Evolutionary conservation across 2,329 filamentous ascomycete genomes (phyloP).

Genomic region (Ascochyta koolunga): DNA sequence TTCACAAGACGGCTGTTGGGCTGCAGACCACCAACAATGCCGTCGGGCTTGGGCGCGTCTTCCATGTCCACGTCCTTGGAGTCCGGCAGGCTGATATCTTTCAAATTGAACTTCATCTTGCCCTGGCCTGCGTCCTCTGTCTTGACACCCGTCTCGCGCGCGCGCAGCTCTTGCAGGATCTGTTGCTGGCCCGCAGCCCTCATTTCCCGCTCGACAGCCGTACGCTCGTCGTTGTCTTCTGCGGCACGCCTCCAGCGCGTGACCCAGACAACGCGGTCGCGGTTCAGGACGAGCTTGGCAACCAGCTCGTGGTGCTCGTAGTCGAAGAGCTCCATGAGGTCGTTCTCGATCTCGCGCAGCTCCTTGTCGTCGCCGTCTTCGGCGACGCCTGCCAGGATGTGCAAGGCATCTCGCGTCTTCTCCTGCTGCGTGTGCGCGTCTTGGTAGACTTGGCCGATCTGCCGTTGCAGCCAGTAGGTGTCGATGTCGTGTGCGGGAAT

Average conservation of each 20-base stretch:
- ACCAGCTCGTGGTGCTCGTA: constrained; percentile 96
- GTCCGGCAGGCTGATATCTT: constrained; percentile 83
- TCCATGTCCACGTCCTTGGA: constrained; percentile 57
- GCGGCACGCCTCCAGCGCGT: constrained; percentile 85
- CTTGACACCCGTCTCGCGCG: constrained; percentile 67
- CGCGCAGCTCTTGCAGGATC: constrained; percentile 87
- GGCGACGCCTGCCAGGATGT: constrained; percentile 77
- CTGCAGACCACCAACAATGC: constrained; percentile 79
- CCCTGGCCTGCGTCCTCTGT: constrained; percentile 64
- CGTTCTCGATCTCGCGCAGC: constrained; percentile 93
- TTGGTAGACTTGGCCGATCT: constrained; percentile 85
- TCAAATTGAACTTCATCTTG: constrained; percentile 82
- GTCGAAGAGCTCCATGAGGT: constrained; percentile 97
- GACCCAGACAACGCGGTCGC: constrained; percentile 94
- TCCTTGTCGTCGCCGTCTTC: constrained; percentile 82
- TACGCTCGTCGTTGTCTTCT: constrained; percentile 73
- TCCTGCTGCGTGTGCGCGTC: constrained; percentile 93
- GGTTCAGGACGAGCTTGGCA: constrained; percentile 86
- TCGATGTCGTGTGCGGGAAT: constrained; percentile 90
- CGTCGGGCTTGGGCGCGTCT: constrained; percentile 48
- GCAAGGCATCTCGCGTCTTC: constrained; percentile 84
- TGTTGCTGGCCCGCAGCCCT: constrained; percentile 81
- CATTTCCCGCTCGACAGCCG: constrained; percentile 87
- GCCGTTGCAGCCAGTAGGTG: constrained; percentile 94
- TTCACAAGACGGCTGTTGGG: constrained; percentile 90